A percentile compares a stretch with the other conserved stretches of the same genome.
These are phyloP conservation scores for Yamadazyma phyllophila DNA, from an alignment of 805 yeast species.

Conservation along the genomic window DNA sequence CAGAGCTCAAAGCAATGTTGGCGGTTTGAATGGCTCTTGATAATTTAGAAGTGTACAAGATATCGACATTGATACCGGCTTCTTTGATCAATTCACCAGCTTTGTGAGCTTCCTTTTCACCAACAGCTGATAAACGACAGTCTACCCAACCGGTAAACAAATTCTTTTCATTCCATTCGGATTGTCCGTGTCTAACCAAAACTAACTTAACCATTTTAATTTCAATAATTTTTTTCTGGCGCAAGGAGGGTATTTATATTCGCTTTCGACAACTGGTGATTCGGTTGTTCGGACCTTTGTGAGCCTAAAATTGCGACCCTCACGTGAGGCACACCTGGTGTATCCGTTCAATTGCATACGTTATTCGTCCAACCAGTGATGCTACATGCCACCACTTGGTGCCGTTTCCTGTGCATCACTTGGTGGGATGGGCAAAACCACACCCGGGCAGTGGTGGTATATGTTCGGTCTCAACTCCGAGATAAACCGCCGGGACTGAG, in stretches of 20 bases:
- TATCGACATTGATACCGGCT: slow-evolving; percentile 80
- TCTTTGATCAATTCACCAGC: slow-evolving; percentile 93
- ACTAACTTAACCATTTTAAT: slow-evolving; percentile 62
- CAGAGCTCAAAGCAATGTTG: slow-evolving; percentile 83
- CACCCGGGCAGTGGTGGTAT: too few species aligned
- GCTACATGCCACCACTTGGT: too few species aligned
- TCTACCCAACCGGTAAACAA: slow-evolving; percentile 99
- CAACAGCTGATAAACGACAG: slow-evolving; percentile 77
- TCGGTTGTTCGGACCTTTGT: slow-evolving; percentile 16
- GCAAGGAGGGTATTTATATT: slow-evolving; percentile 2
- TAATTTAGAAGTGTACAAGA: slow-evolving; percentile 86
- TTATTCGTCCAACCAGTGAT: too few species aligned
- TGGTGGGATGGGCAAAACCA: too few species aligned
- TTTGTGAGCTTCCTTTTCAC: slow-evolving; percentile 85
- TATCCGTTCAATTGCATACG: too few species aligned
- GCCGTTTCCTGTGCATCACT: too few species aligned
- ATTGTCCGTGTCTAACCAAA: slow-evolving; percentile 98
- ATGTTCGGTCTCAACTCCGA: not conserved
- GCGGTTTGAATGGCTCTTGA: slow-evolving; percentile 97
- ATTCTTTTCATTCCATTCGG: slow-evolving; percentile 98
- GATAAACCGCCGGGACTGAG: not conserved
- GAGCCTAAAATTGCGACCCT: slow-evolving; percentile 6
- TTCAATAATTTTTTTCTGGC: not conserved
- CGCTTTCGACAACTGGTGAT: slow-evolving; percentile 16
- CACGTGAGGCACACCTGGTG: not conserved